Base-by-base conservation (phyloP, 805 yeast species). In the Saturnispora saitoi region DNA sequence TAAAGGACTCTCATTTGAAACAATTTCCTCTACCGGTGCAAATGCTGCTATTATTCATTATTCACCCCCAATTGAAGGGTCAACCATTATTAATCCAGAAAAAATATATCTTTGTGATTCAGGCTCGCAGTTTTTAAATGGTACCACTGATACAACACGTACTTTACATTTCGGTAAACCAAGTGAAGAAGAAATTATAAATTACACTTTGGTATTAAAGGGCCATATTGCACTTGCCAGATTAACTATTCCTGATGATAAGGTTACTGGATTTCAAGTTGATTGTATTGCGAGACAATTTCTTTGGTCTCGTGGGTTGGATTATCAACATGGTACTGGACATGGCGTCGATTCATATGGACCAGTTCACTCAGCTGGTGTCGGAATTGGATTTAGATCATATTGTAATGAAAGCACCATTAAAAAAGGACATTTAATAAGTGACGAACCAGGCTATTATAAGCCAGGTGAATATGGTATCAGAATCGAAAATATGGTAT, bases 11-110 rank as follows among this genome's bases (percentile, higher is more conserved):
- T 80, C 88, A 3, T 85, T 85, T 63, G 80, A 77, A 43, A 84
- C 93, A 0, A 84, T 85, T 43, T 78, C 87, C 45, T 77, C 89
- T 4, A 72, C 86, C 1, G 93, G 91, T 0, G 70, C 87, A 11
- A 85, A 84, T 61, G 86, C 87, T 8, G 86, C 93, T 1, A 70
- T 85, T 29, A 82, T 86, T 51, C 95, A 86, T 62, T 86, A 86
- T 61, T 68, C 78, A 38, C 93, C 95, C 4, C 56, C 61, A 11
- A 60, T 64, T 45, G 68, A 68, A 5, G 59, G 63, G 10, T 70
- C 75, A 50, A 56, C 76, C 6, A 63, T 72, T 8, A 77, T 79
- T 40, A 74, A 78, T 54, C 82, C 81, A 6, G 64, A 67, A 34
- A 71, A 75, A 43, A 66, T 78, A 20, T 79, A 77, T 58, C 67